A percentile compares a stretch with the other conserved stretches of the same genome.
phyloP scores from a whole-genome alignment of 2,329 filamentous ascomycete genomes.

The Fusarium nurragi region DNA sequence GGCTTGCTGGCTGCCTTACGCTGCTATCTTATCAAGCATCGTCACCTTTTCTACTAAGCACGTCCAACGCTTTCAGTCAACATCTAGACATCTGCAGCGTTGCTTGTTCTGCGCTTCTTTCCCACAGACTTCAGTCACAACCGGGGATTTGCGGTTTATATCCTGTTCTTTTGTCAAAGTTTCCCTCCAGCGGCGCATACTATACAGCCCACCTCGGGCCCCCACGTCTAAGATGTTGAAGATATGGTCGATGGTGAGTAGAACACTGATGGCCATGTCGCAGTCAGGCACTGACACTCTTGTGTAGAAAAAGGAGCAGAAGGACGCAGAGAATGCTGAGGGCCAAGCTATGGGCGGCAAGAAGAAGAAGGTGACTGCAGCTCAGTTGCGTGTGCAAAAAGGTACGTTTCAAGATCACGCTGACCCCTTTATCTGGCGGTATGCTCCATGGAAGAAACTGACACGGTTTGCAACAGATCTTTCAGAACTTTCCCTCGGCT shows the following conservation, averaged over 20 bases:
- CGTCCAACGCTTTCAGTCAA: slow-evolving; percentile 18
- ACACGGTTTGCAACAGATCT: slow-evolving; percentile 66
- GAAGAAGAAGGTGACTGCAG: slow-evolving; percentile 99
- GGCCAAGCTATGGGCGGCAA: slow-evolving; percentile 75
- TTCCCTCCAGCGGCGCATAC: slow-evolving; percentile 13
- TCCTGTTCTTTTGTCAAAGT: background rate
- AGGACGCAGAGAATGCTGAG: slow-evolving; percentile 88
- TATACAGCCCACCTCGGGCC: slow-evolving; percentile 38
- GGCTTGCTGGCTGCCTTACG: slow-evolving; percentile 41
- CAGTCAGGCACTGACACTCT: slow-evolving; percentile 25
- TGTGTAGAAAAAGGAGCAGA: slow-evolving; percentile 90
- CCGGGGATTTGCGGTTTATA: background rate
- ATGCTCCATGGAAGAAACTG: slow-evolving; percentile 1
- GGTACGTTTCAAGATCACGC: slow-evolving; percentile 62
- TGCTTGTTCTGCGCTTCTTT: background rate
- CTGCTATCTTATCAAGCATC: slow-evolving; percentile 46
- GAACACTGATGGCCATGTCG: background rate
- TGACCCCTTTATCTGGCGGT: background rate
- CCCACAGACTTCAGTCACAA: background rate
- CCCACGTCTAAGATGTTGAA: slow-evolving; percentile 81
- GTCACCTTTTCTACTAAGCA: slow-evolving; percentile 41
- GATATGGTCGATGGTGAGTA: slow-evolving; percentile 95
- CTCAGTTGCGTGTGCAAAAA: slow-evolving; percentile 95
- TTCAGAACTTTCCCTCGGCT: slow-evolving; percentile 79
- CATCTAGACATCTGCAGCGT: background rate